phyloP scores from a whole-genome alignment of 306 rosid species.

The Purshia tridentata region DNA sequence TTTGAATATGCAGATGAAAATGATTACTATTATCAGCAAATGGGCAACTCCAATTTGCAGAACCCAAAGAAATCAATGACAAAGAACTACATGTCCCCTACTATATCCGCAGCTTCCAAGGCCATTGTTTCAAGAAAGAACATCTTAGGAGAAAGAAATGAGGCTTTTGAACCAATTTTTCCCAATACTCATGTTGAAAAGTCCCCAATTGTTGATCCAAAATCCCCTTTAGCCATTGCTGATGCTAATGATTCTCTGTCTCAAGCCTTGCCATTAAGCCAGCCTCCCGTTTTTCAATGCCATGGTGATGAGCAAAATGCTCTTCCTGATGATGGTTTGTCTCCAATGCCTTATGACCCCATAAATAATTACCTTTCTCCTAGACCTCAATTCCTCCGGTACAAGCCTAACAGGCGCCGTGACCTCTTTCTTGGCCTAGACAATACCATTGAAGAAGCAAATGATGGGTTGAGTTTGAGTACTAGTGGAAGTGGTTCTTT shows the following conservation, averaged over 20 bases:
- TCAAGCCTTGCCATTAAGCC: background rate
- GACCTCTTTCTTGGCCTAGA: conserved; percentile 30
- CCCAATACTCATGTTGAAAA: conserved; percentile 17
- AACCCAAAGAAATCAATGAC: conserved; percentile 22
- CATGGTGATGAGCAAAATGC: conserved; percentile 5
- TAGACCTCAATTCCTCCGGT: conserved; percentile 47
- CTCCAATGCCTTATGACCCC: conserved; percentile 40
- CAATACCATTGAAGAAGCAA: conserved; percentile 16
- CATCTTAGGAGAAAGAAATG: conserved; percentile 37
- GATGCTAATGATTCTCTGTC: conserved; percentile 1
- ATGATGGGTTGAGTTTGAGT: background rate
- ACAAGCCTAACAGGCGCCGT: conserved; percentile 37
- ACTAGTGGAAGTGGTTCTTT: conserved; percentile 19
- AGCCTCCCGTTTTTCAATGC: conserved; percentile 8
- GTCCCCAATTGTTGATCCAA: background rate
- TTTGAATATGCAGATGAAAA: conserved; percentile 30
- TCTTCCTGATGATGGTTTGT: conserved; percentile 1
- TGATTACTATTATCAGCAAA: conserved; percentile 26
- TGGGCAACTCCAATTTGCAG: conserved; percentile 5
- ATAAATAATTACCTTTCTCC: conserved; percentile 45
- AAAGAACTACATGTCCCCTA: conserved; percentile 37
- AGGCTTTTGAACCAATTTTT: conserved; percentile 9
- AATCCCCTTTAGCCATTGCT: background rate
- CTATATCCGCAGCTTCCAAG: conserved; percentile 39
- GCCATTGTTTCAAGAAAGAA: conserved; percentile 23